These are phyloP conservation scores for Kwoniella sp. DNA, from an alignment of 768 basidiomycete genomes.

Conservation along the genomic window DNA sequence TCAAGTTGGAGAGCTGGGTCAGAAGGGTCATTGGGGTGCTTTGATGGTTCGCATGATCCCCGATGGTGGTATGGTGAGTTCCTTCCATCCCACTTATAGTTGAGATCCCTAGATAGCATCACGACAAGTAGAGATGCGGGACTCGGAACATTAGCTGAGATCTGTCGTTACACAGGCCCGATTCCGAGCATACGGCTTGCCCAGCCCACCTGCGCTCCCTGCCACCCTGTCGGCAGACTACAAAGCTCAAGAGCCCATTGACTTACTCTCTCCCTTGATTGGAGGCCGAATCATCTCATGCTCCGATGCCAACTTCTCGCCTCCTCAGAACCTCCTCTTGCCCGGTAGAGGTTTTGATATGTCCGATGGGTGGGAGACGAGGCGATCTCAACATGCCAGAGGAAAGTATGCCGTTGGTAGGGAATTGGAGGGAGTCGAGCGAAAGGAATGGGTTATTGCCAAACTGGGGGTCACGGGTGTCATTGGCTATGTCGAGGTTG, in stretches of 20 bases:
- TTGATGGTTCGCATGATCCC: constrained; percentile 93
- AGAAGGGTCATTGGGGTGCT: constrained; percentile 53
- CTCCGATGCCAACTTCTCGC: constrained; percentile 94
- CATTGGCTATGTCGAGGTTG: constrained; percentile 77
- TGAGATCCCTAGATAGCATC: too few species aligned
- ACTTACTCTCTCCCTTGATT: constrained; percentile 86
- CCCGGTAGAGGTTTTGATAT: constrained; percentile 87
- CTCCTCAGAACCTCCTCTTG: constrained; percentile 84
- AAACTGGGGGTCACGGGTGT: constrained; percentile 73
- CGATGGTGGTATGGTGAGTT: constrained; percentile 93
- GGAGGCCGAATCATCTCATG: constrained; percentile 81
- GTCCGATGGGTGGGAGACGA: constrained; percentile 99
- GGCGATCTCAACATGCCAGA: constrained; percentile 69
- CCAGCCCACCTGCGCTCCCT: constrained; percentile 33
- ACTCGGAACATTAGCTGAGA: too few species aligned
- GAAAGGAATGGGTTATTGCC: constrained; percentile 85
- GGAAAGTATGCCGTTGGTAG: constrained; percentile 61
- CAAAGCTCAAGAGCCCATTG: constrained; percentile 60
- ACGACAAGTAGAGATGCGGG: too few species aligned
- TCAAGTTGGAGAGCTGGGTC: constrained; percentile 60
- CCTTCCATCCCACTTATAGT: too few species aligned
- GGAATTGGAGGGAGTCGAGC: constrained; percentile 36
- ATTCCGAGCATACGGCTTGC: constrained; percentile 80
- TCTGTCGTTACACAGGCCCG: constrained; percentile 70
- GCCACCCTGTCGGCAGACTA: constrained; percentile 14